Conservation (phyloP, 441 rosid species). For the Croton laevigatus region DNA sequence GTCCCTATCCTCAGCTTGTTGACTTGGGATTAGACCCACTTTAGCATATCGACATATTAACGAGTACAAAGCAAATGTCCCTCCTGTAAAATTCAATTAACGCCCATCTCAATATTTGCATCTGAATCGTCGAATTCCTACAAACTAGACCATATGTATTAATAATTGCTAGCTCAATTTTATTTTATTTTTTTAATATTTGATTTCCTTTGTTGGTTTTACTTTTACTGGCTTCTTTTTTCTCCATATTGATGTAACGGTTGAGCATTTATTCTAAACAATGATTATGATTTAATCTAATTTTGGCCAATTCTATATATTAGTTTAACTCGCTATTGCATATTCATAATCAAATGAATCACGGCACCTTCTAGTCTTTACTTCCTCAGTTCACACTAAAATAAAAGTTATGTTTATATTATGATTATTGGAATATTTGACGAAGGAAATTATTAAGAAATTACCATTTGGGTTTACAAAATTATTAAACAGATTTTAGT, state of each 20-base stretch:
- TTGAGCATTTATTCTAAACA: background rate
- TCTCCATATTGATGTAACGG: background rate
- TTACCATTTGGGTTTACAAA: too few species aligned
- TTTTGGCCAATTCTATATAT: background rate
- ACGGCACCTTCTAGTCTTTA: too few species aligned
- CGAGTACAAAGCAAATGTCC: constrained; percentile 57
- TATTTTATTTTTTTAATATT: background rate
- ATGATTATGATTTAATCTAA: background rate
- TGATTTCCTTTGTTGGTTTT: background rate
- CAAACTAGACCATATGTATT: too few species aligned
- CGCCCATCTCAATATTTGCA: background rate
- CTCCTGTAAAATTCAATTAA: constrained; percentile 27
- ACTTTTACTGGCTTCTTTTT: background rate
- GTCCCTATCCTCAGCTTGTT: constrained; percentile 38
- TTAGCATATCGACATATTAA: constrained; percentile 47
- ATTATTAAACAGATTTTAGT: too few species aligned
- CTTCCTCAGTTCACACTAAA: too few species aligned
- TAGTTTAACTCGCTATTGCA: background rate
- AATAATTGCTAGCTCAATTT: background rate
- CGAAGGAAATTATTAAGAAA: too few species aligned
- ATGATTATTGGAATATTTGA: too few species aligned
- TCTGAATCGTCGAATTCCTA: background rate
- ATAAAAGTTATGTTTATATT: too few species aligned
- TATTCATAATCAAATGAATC: background rate
- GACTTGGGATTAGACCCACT: constrained; percentile 49